A percentile compares a stretch with the other conserved stretches of the same genome.
Conservation (phyloP, 2,329 filamentous ascomycete species). For the Phyllosticta citribraziliensis region DNA sequence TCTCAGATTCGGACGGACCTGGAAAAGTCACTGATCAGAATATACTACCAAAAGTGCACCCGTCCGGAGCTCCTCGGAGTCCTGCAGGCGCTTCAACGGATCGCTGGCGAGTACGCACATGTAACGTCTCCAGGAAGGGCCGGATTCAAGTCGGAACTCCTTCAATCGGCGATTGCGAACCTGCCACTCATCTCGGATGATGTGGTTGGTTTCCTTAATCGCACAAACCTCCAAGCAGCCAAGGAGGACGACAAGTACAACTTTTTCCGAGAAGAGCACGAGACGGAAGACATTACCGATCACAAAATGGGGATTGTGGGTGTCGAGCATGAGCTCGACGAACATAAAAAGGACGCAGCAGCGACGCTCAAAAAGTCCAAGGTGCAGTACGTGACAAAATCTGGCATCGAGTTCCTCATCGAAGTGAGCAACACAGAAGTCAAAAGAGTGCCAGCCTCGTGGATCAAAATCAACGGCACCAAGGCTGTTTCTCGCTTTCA, state of each 20-base stretch:
- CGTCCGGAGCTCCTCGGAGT: conserved; percentile 78
- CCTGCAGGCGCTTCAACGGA: conserved; percentile 73
- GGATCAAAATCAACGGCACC: conserved; percentile 84
- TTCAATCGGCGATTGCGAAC: conserved; percentile 62
- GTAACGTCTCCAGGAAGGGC: conserved; percentile 56
- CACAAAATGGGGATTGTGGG: conserved; percentile 89
- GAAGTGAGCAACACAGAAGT: conserved; percentile 78
- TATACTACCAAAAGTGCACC: conserved; percentile 95
- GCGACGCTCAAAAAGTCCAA: conserved; percentile 60
- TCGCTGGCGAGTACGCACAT: conserved; percentile 65
- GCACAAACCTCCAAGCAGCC: conserved; percentile 76
- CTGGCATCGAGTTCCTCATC: conserved; percentile 89
- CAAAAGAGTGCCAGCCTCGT: conserved; percentile 83
- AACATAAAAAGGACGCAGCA: conserved; percentile 63
- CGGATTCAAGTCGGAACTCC: conserved; percentile 60
- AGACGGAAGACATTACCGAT: conserved; percentile 80
- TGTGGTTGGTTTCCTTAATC: conserved; percentile 66
- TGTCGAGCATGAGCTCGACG: conserved; percentile 79
- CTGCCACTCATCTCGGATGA: conserved; percentile 68
- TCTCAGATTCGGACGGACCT: conserved; percentile 67
- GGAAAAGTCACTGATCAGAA: conserved; percentile 85
- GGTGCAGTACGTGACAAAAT: conserved; percentile 70
- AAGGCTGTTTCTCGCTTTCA: conserved; percentile 91
- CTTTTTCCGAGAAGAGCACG: conserved; percentile 81
- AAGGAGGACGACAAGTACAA: conserved; percentile 83